Conservation (phyloP, 73 alveolate genomes). For the Stentor roeselii region DNA sequence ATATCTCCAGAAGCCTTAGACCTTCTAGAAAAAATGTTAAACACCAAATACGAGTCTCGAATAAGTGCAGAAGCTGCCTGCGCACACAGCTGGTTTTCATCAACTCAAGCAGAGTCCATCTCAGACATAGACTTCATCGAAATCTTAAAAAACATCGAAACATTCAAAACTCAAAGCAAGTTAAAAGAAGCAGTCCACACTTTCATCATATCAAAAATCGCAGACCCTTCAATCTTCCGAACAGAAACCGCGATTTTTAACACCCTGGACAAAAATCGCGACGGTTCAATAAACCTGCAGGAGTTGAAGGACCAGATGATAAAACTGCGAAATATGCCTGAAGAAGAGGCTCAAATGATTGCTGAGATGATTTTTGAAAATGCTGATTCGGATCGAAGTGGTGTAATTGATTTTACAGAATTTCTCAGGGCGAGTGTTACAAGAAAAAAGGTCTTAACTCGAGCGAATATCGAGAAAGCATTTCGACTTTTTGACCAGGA, state of each 20-base stretch:
- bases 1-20: background rate
- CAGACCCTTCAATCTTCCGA: background rate
- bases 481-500: constrained; percentile 53
- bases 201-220: background rate
- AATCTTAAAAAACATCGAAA: background rate
- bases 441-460: constrained; percentile 38
- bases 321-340: background rate
- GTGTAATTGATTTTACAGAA: constrained; percentile 45
- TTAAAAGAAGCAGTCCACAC: background rate
- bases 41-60: background rate
- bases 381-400: background rate
- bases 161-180: background rate
- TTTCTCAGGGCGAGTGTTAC: constrained; percentile 53
- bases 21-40: background rate
- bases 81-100: background rate
- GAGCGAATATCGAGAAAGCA: constrained; percentile 42
- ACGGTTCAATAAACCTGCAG: background rate
- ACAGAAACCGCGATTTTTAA: background rate
- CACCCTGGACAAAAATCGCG: background rate
- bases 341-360: background rate
- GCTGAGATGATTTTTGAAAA: background rate
- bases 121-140: background rate
- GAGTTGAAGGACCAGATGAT: background rate
- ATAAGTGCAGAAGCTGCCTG: background rate
- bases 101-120: background rate